Base-by-base conservation (phyloP, 176 grass and related monocot genomes). In the Chloris gayana region DNA sequence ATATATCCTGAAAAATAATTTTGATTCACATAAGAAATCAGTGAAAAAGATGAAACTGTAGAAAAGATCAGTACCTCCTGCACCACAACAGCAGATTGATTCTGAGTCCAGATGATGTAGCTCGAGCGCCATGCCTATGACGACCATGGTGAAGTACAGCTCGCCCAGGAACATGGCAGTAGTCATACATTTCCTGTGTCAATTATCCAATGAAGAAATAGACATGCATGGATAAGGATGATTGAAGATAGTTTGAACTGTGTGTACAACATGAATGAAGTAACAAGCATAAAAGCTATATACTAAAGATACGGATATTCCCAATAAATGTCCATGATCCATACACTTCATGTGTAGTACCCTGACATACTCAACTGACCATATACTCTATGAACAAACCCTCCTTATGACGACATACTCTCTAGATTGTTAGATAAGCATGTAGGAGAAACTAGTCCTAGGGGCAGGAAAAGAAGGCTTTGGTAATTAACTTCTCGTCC, bases 21-120 rank as follows among this genome's bases (percentile, higher is more conserved):
- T 18, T 10, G 12, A 77, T 49, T 14, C 10, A 69, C 24, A 49
- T 4, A 17, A 69, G 24, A 44, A 67, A 81, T 68, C 30, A 56
- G 39, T 38, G 33, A 69, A 17, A 57, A 66, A 83, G 39, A 31
- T 75, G 37, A 67, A 68, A 82, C 56, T 74, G 54, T 45, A 77
- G 69, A 78, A 81, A 26, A 57, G 22, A 32, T 75, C 44, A 33
- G 67, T 94, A 98, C 95, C 95, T 95, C 78, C 95, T 88, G 76
- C 95, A 98, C 95, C 95, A 98, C 77, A 98, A 76, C 76, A 98
- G 92, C 83, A 98, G 80, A 89, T 94, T 98, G 64, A 93, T 94
- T 80, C 95, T 93, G 67, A 87, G 88, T 76, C 95, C 95, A 73
- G 95, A 88, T 78, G 90, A 84, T 66, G 88, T 98, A 30, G 95